A percentile compares a stretch with the other conserved stretches of the same genome.
Conservation (phyloP, 345 rosid species). For the Bretschneidera sinensis region DNA sequence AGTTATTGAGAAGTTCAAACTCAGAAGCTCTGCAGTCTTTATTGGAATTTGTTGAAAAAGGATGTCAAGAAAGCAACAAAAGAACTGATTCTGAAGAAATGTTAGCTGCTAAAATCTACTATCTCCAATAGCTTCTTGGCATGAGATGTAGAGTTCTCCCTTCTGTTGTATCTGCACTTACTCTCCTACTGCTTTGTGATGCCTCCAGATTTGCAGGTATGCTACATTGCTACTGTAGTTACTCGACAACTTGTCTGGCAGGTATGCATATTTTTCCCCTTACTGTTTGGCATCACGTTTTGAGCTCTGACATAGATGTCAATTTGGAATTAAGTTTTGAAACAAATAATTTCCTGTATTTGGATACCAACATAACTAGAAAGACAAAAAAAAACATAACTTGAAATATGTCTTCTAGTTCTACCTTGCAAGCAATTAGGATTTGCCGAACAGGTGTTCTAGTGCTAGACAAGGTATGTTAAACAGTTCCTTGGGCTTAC, state of each 20-base stretch:
- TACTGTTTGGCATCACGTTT: no score
- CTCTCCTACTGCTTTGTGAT: slow-evolving; percentile 42
- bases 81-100: slow-evolving; percentile 28
- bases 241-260: slow-evolving; percentile 5
- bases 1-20: slow-evolving; percentile 25
- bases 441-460: not conserved
- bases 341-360: not conserved
- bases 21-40: slow-evolving; percentile 36
- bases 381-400: no score
- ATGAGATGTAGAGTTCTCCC: slow-evolving; percentile 38
- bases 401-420: no score
- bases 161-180: slow-evolving; percentile 65
- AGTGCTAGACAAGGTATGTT: not conserved
- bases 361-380: not conserved
- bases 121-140: slow-evolving; percentile 61
- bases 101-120: slow-evolving; percentile 45
- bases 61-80: slow-evolving; percentile 22
- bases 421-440: not conserved
- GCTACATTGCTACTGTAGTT: slow-evolving; percentile 20
- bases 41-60: slow-evolving; percentile 35
- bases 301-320: not conserved
- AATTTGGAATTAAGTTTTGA: not conserved
- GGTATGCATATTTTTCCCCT: slow-evolving; percentile 5
- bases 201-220: slow-evolving; percentile 40
- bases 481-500: no score